Percentiles rank a stretch among this genome's conserved stretches.
phyloP scores from a whole-genome alignment of 257 asterid genomes.

The Nicotiana obtusifolia region DNA sequence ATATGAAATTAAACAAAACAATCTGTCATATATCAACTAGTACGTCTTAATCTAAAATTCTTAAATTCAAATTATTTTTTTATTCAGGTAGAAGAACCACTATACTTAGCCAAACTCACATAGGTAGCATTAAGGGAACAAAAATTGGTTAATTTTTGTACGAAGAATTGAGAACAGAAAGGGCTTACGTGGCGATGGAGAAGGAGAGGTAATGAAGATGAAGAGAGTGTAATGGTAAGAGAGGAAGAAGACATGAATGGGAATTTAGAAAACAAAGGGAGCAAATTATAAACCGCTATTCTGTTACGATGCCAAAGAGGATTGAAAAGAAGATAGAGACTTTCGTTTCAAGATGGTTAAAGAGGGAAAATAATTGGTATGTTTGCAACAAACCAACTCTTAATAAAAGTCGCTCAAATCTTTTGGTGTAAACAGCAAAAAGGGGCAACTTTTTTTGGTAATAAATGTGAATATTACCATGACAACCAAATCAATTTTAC shows the following conservation, averaged over 20 bases:
- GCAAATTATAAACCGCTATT: not conserved
- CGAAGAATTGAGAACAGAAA: not conserved
- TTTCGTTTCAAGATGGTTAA: no score
- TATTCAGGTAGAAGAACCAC: not conserved
- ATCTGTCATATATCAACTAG: not conserved
- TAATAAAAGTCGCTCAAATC: no score
- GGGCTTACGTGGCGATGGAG: slow-evolving; percentile 8
- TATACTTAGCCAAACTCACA: not conserved
- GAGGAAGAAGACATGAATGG: slow-evolving; percentile 10
- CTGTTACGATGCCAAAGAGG: no score
- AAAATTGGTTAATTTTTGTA: not conserved
- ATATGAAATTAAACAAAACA: not conserved
- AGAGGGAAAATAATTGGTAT: no score
- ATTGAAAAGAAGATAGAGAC: no score
- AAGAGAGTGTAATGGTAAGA: not conserved
- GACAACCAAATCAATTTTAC: no score
- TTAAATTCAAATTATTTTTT: not conserved
- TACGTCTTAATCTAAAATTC: not conserved
- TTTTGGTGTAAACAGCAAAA: no score
- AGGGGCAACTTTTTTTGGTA: no score
- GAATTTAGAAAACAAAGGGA: not conserved
- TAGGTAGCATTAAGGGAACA: not conserved
- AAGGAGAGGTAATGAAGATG: not conserved
- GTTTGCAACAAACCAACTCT: no score
- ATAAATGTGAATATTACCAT: no score